phyloP scores from a whole-genome alignment of 192 early-diverging fungal species.

The Backusella sp. region DNA sequence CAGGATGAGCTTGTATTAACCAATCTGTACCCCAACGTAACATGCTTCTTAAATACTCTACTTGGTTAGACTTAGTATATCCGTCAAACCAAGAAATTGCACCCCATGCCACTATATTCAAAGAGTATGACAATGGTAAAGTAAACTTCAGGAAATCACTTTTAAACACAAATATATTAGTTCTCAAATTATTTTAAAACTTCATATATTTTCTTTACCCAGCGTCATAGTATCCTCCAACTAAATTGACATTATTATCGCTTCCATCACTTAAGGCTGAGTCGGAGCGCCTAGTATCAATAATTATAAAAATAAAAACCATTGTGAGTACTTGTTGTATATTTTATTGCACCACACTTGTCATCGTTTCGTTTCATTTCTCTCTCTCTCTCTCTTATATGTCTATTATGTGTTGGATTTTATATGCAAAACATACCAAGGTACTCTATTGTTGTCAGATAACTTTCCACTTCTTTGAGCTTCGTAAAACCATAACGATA shows the following conservation, averaged over 20 bases:
- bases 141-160: conserved; percentile 63
- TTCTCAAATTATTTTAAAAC: not conserved
- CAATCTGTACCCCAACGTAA: conserved; percentile 62
- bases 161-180: not conserved
- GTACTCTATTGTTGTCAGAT: conserved; percentile 47
- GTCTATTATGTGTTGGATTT: not conserved
- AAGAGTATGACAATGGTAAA: conserved; percentile 52
- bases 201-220: conserved; percentile 22
- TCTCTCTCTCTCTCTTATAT: not conserved
- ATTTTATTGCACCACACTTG: not conserved
- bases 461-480: conserved; percentile 54
- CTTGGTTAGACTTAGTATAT: conserved; percentile 47
- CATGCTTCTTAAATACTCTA: conserved; percentile 43
- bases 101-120: conserved; percentile 53
- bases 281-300: conserved; percentile 26
- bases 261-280: conserved; percentile 34
- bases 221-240: conserved; percentile 41
- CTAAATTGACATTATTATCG: conserved; percentile 31
- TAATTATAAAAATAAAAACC: not conserved
- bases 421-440: conserved; percentile 36
- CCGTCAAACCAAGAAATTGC: conserved; percentile 55
- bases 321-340: not conserved
- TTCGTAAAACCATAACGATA: conserved; percentile 54
- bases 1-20: conserved; percentile 58
- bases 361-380: not conserved